phyloP scores from a whole-genome alignment of 164 flowering plant genomes.

The Chimonanthus praecox region DNA sequence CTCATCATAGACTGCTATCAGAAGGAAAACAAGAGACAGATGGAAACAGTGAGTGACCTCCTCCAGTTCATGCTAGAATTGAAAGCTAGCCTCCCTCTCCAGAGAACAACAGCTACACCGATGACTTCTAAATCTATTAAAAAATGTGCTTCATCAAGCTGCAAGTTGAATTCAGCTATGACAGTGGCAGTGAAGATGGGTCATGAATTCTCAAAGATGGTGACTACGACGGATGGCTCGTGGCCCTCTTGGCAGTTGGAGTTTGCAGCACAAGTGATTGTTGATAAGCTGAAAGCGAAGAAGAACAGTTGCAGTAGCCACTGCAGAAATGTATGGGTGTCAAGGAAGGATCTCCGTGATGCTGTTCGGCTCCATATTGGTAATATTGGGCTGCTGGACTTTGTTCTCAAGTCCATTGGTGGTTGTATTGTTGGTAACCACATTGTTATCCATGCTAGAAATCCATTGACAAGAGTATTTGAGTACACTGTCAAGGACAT shows the following conservation, averaged over 20 bases:
- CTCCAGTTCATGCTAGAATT: conserved; percentile 55
- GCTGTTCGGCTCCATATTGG: conserved; percentile 75
- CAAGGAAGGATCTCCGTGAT: conserved; percentile 81
- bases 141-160: conserved; percentile 4
- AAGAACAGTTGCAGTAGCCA: conserved; percentile 1
- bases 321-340: conserved; percentile 43
- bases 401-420: conserved; percentile 75
- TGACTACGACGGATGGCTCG: conserved; percentile 23
- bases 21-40: conserved; percentile 39
- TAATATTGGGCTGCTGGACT: conserved; percentile 82
- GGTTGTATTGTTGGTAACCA: conserved; percentile 55
- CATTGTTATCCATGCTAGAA: conserved; percentile 51
- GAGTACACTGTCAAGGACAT: conserved; percentile 56
- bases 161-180: conserved; percentile 7
- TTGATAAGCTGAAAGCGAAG: conserved; percentile 38
- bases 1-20: conserved; percentile 43
- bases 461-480: conserved; percentile 43
- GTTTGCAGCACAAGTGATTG: conserved; percentile 42
- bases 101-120: neutral
- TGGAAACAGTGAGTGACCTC: conserved; percentile 57
- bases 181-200: neutral
- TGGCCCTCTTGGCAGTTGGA: conserved; percentile 46
- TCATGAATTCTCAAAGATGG: conserved; percentile 9
- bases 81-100: conserved; percentile 26
- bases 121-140: neutral